Percentiles rank a stretch among this genome's conserved stretches.
phyloP scores from a whole-genome alignment of 192 early-diverging fungal species.

The Bifiguratus adelaidae region DNA sequence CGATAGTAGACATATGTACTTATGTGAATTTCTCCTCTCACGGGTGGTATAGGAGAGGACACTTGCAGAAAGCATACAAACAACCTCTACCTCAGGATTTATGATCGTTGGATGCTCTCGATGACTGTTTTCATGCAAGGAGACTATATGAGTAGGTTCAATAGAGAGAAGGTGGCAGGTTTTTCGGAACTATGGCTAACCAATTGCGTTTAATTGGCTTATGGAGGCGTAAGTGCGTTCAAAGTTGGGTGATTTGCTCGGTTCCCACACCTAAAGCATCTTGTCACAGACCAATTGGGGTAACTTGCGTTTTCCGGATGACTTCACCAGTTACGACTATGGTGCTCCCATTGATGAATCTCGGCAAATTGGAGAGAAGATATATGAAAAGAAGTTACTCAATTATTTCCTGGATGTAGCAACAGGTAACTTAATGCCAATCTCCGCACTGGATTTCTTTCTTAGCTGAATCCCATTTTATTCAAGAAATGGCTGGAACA shows the following conservation, averaged over 20 bases:
- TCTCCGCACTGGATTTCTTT: too few species aligned
- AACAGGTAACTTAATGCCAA: too few species aligned
- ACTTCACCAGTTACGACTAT: slow-evolving; percentile 12
- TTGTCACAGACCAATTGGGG: slow-evolving; percentile 6
- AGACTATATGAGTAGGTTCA: slow-evolving; percentile 10
- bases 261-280: neutral
- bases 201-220: neutral
- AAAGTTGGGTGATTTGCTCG: neutral
- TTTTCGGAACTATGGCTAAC: neutral
- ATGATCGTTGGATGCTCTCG: slow-evolving; percentile 7
- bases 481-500: slow-evolving; percentile 8
- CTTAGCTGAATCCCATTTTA: too few species aligned
- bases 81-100: slow-evolving; percentile 4
- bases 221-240: slow-evolving; percentile 4
- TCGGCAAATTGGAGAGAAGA: slow-evolving; percentile 6
- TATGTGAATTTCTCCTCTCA: neutral
- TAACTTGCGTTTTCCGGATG: slow-evolving; percentile 7
- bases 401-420: slow-evolving; percentile 9
- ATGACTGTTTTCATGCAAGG: slow-evolving; percentile 5
- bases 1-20: neutral
- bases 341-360: slow-evolving; percentile 11
- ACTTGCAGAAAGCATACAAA: slow-evolving; percentile 1
- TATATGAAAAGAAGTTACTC: slow-evolving; percentile 9
- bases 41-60: slow-evolving; percentile 2
- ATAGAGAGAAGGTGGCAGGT: too few species aligned